These are phyloP conservation scores for Diutina ranongensis DNA, from an alignment of 1,139 yeast species.

Conservation along the genomic window DNA sequence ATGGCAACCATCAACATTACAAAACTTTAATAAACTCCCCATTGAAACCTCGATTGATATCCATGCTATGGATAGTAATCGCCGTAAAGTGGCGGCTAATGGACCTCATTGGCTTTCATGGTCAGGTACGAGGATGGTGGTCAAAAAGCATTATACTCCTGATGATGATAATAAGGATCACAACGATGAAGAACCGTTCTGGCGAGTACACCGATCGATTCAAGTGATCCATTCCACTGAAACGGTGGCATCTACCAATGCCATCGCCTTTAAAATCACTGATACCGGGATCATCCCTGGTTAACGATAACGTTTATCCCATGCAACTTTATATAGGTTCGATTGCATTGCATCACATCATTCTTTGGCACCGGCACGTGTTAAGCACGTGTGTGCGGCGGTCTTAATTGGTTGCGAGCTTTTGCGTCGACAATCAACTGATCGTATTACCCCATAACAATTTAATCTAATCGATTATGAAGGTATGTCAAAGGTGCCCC, in stretches of 20 bases:
- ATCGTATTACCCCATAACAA: not conserved
- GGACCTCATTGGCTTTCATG: constrained; percentile 1
- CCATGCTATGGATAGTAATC: not conserved
- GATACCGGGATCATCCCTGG: not conserved
- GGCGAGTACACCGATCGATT: not conserved
- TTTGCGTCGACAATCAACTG: not conserved
- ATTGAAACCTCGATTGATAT: not conserved
- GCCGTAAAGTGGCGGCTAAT: constrained; percentile 1
- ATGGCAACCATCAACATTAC: not conserved
- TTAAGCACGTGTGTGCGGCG: not conserved
- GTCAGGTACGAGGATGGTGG: not conserved
- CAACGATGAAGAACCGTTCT: not conserved
- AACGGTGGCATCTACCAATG: not conserved
- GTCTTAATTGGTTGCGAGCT: not conserved
- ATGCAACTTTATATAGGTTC: too few relatives aligned
- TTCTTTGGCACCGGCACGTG: not conserved
- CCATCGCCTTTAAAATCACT: not conserved
- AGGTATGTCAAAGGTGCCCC: not conserved
- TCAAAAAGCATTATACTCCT: not conserved
- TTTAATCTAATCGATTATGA: not conserved
- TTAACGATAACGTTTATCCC: not conserved
- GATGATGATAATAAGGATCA: not conserved
- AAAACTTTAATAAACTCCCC: not conserved
- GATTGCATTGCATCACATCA: too few relatives aligned
- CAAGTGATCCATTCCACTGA: not conserved